Base-by-base conservation (phyloP, 2,329 filamentous ascomycete genomes). In the Apiospora marii region DNA sequence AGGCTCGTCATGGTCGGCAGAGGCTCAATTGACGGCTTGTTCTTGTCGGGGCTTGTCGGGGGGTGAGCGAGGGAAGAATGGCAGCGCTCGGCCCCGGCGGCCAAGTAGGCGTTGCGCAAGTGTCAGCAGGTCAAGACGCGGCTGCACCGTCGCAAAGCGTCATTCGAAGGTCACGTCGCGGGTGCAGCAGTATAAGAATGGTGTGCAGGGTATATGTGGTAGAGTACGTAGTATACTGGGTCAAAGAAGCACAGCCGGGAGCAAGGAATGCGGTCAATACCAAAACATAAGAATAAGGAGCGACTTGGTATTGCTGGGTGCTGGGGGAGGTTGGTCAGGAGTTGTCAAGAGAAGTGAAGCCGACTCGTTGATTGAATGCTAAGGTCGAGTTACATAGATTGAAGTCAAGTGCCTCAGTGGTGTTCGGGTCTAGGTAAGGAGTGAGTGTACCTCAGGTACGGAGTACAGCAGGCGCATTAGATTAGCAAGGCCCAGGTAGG, bases 1-100 rank as follows among this genome's bases (percentile, higher is more conserved):
- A 73, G 68, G 64, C 72, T 71, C 69, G 69, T 43, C 69, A 71
- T 71, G n/a, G 7, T 64, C 58, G 58, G 58, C 34, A 41, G 58
- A 64, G 58, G 58, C 58, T 41, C 58, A 41, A 64, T 64, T 64
- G 30, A 64, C 37, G 58, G 34, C 30, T 41, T 64, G 19, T 37
- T 37, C 37, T 37, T 37, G 37, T 37, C 37, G 37, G 37, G 37
- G 37, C 37, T 41, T 64, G 58, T 64, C 58, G 58, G 58, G 53
- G 58, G 58, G 58, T 64, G 58, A 64, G 58, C 58, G 34, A 64
- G 37, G 58, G 58, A 22, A 34, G 30, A 41, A 64, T 64, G 58
- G 58, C 30, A 37, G 58, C 53, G 27, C 58, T 41, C 58, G 58
- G 41, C 58, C 58, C 58, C 58, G 58, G 58, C 58, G 34, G 58